These are phyloP conservation scores for Ascoidea tarda DNA, from an alignment of 805 yeast species.

Conservation along the genomic window DNA sequence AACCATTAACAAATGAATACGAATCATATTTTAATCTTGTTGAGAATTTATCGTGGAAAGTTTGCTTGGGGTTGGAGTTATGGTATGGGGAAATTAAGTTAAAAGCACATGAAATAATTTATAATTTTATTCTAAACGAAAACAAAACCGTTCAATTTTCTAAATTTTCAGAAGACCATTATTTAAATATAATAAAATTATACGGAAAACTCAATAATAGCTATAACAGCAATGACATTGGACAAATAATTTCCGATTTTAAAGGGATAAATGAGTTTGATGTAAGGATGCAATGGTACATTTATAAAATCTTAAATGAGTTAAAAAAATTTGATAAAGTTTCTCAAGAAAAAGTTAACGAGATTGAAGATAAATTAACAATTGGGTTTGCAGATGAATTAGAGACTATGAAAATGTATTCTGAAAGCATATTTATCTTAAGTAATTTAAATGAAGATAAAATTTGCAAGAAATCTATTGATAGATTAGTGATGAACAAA, in stretches of 20 bases:
- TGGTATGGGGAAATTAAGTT: slow-evolving; percentile 43
- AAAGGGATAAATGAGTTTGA: slow-evolving; percentile 15
- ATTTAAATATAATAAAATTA: slow-evolving; percentile 17
- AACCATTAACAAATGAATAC: slow-evolving; percentile 17
- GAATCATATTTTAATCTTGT: slow-evolving; percentile 23
- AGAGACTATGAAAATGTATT: not conserved
- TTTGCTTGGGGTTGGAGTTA: slow-evolving; percentile 42
- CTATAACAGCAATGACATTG: slow-evolving; percentile 8
- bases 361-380: slow-evolving; percentile 24
- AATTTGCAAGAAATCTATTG: slow-evolving; percentile 26
- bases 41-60: slow-evolving; percentile 48
- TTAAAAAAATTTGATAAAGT: slow-evolving; percentile 7
- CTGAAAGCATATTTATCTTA: slow-evolving; percentile 43
- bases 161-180: slow-evolving; percentile 10
- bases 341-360: slow-evolving; percentile 9
- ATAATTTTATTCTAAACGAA: slow-evolving; percentile 14
- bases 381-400: slow-evolving; percentile 26
- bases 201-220: slow-evolving; percentile 13
- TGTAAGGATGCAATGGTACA: slow-evolving; percentile 35
- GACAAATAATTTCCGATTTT: slow-evolving; percentile 10
- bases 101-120: slow-evolving; percentile 19
- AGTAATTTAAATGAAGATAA: slow-evolving; percentile 39
- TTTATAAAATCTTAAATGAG: slow-evolving; percentile 26
- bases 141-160: slow-evolving; percentile 2
- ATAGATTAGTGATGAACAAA: slow-evolving; percentile 15